Conservation (phyloP, 1,139 yeast species). For the Pichia sp. region DNA sequence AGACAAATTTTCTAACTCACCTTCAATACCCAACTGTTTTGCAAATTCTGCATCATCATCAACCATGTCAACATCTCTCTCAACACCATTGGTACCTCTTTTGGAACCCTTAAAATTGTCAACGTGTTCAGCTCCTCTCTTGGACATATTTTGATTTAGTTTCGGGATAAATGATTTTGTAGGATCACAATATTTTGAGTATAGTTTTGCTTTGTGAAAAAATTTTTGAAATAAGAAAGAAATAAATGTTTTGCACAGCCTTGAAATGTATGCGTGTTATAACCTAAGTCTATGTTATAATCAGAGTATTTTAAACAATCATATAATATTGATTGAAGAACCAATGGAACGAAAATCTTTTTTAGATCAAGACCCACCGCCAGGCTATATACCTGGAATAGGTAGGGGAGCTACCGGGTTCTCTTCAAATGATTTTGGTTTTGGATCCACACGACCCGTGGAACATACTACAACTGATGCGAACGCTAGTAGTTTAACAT, state of each 20-base stretch:
- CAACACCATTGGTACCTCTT: conserved; percentile 24
- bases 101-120: conserved; percentile 25
- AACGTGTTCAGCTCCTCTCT: conserved; percentile 38
- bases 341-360: conserved; percentile 52
- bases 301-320: not conserved
- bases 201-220: not conserved
- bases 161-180: not conserved
- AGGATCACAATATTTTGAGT: not conserved
- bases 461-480: conserved; percentile 20
- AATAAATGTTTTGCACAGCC: conserved; percentile 8
- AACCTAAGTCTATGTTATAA: not conserved
- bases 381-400: conserved; percentile 84
- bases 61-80: conserved; percentile 25
- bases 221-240: not conserved
- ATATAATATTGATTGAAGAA: not conserved
- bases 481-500: conserved; percentile 26
- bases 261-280: not conserved
- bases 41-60: conserved; percentile 40
- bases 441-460: conserved; percentile 17
- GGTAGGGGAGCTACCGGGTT: conserved; percentile 97
- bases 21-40: conserved; percentile 40
- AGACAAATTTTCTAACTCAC: conserved; percentile 89
- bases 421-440: conserved; percentile 71
- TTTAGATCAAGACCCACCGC: conserved; percentile 80
- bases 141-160: conserved; percentile 41